Base-by-base conservation (phyloP, 1,284 basidiomycete species). In the Ustanciosporium gigantosporum region DNA sequence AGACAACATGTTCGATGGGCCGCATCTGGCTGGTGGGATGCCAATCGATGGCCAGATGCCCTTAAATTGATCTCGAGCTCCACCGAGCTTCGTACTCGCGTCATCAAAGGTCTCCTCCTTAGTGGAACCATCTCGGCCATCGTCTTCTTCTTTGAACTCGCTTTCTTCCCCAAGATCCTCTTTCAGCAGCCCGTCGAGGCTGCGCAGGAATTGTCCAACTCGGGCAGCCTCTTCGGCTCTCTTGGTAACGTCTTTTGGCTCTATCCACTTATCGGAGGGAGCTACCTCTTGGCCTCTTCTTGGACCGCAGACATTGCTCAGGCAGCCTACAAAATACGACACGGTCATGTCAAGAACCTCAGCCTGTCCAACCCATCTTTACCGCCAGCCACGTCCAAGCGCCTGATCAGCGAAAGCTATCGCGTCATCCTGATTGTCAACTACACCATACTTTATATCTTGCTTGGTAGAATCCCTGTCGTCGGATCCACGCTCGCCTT, bases 231-330 rank as follows among this genome's bases (percentile, higher is more conserved):
- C 23, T 42, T 57, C 24, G 60, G 66, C 43, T 51, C 52, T 1
- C 47, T 67, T 15, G 56, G 53, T 14, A 65, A 62, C 25, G 66
- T 73, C 31, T 73, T 76, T 20, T 73, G 68, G 72, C 48, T 77
- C 14, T 77, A 77, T 44, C 75, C 75, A 6, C 44, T 76, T 19
- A 68, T 77, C 19, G 74, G 70, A 3, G 65, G 64, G 4, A 66
- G 65, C 37, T 77, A 76, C 47, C 56, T 71, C 24, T 44, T 76
- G 2, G 75, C 73, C 5, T 67, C 74, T n/a, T 60, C 66, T 11
- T 76, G 73, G 73, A 71, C 73, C 4, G 46, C 61, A 14, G 68
- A 74, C 43, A 67, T 76, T 19, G 75, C 73, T 0, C 64, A 75
- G 41, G 69, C 73, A 2, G 68, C 71, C 4, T 73, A 66, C 50